Conservation (phyloP, 306 rosid genomes). For the Alnus rubra region DNA sequence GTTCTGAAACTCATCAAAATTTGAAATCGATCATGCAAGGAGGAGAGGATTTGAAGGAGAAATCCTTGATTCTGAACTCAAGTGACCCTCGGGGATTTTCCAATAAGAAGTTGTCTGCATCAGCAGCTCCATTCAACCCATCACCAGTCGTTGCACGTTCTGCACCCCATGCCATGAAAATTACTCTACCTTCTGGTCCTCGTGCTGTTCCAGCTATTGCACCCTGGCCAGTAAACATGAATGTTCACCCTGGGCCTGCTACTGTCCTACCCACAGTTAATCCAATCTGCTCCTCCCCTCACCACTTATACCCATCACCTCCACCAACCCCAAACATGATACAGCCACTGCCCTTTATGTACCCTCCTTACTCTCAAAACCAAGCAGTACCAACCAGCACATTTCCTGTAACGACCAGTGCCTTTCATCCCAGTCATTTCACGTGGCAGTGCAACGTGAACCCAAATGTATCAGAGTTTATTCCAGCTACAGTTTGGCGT, state of each 20-base stretch:
- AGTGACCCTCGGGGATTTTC: conserved; percentile 49
- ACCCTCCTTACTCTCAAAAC: conserved; percentile 76
- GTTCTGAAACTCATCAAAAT: conserved; percentile 49
- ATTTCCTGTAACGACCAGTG: conserved; percentile 64
- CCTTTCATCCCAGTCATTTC: conserved; percentile 80
- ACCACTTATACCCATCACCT: conserved; percentile 86
- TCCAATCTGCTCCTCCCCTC: conserved; percentile 89
- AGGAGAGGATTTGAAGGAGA: conserved; percentile 57
- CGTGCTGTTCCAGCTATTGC: conserved; percentile 61
- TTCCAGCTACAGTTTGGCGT: conserved; percentile 72
- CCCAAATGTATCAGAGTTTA: conserved; percentile 60
- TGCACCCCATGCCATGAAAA: conserved; percentile 69
- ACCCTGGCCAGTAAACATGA: conserved; percentile 89
- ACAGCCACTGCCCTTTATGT: conserved; percentile 82
- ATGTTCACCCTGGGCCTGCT: conserved; percentile 74
- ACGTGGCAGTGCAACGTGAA: conserved; percentile 80
- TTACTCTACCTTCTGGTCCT: conserved; percentile 66
- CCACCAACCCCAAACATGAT: conserved; percentile 92
- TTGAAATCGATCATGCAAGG: conserved; percentile 40
- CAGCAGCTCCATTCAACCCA: conserved; percentile 97
- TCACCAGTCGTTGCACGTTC: conserved; percentile 65
- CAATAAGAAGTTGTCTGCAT: conserved; percentile 82
- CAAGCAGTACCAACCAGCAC: conserved; percentile 72
- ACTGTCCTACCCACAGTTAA: conserved; percentile 53
- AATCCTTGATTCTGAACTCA: conserved; percentile 36